A percentile compares a stretch with the other conserved stretches of the same genome.
phyloP scores from a whole-genome alignment of 2,329 filamentous ascomycete species.

The Stachybotrys chlorohalonatus region DNA sequence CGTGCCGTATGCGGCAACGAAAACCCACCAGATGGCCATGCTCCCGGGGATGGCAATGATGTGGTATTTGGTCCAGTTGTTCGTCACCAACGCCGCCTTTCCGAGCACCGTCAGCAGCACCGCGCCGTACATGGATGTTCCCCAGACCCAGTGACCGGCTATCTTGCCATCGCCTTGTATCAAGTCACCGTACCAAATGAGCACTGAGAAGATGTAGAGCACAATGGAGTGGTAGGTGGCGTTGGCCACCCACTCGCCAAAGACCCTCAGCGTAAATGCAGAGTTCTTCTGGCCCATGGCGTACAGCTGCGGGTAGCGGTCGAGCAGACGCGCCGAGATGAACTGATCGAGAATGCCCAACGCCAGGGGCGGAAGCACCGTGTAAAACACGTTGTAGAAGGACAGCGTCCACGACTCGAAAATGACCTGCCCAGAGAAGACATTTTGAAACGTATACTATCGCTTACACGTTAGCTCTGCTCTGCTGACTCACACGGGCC shows the following conservation, averaged over 20 bases:
- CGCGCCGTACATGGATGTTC: conserved; percentile 85
- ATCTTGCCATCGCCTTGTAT: conserved; percentile 70
- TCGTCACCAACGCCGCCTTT: conserved; percentile 90
- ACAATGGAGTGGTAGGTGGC: conserved; percentile 93
- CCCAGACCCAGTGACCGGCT: conserved; percentile 97
- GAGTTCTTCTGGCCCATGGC: conserved; percentile 83
- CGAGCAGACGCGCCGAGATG: conserved; percentile 84
- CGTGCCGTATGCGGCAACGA: conserved; percentile 79
- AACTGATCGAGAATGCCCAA: conserved; percentile 97
- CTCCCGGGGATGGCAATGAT: conserved; percentile 91
- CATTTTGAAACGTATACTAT: conserved; percentile 94
- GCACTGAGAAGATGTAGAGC: conserved; percentile 76
- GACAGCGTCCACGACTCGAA: conserved; percentile 99
- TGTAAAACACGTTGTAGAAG: conserved; percentile 99
- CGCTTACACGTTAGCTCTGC: conserved; percentile 13
- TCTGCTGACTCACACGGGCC: not conserved
- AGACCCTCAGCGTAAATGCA: conserved; percentile 90
- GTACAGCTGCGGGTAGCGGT: conserved; percentile 94
- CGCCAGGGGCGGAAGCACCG: conserved; percentile 82
- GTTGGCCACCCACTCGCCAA: conserved; percentile 85
- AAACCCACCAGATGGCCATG: conserved; percentile 83
- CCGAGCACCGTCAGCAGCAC: conserved; percentile 89
- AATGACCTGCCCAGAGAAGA: conserved; percentile 94
- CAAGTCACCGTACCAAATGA: conserved; percentile 76
- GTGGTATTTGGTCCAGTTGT: conserved; percentile 98